Base-by-base conservation (phyloP, 352 stramenopile species). In the Globisporangium splendens region DNA sequence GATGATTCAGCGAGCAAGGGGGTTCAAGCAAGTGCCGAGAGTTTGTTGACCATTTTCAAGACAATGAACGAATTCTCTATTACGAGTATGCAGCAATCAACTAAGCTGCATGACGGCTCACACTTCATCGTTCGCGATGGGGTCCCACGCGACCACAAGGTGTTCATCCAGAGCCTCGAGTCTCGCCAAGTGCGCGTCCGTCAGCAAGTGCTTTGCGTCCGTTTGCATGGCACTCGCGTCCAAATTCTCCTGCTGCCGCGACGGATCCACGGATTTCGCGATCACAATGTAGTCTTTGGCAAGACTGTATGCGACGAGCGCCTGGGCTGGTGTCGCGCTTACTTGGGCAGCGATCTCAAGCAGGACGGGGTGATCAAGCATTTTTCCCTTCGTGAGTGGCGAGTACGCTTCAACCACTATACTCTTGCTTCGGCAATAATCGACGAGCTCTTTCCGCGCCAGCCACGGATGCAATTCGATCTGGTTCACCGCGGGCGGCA, bases 391-490 rank as follows among this genome's bases (percentile, higher is more conserved):
- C 33, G 73, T 77, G 38, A 88, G 55, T 1, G 73, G 74, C 39
- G 77, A 85, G 62, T 86, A 91, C 24, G 77, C 79, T 61, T 83
- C 61, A 24, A 88, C 63, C 41, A 73, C 28, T 31, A 89, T 88
- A 5, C 62, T 65, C 4, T 83, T 62, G 11, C 54, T 48, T 22
- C 72, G 52, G 57, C 86, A 95, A 56, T 88, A 93, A 21, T 62
- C 57, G 38, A 89, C 70, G 8, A 77, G 80, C 53, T 91, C 80
- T 38, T 64, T 63, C 12, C 81, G 74, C 8, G 78, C 67, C n/a
- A 82, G 63, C 65, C 79, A 96, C 28, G 83, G 82, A 44, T 90
- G 74, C 56, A 91, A 81, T 47, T 89, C 75, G 55, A 96, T 83
- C 61, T 96, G 83, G 73, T 96, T 93, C 43, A 93, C 81, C 0